These are phyloP conservation scores for Malus hybrid DNA, from an alignment of 331 rosid genomes.

Conservation along the genomic window DNA sequence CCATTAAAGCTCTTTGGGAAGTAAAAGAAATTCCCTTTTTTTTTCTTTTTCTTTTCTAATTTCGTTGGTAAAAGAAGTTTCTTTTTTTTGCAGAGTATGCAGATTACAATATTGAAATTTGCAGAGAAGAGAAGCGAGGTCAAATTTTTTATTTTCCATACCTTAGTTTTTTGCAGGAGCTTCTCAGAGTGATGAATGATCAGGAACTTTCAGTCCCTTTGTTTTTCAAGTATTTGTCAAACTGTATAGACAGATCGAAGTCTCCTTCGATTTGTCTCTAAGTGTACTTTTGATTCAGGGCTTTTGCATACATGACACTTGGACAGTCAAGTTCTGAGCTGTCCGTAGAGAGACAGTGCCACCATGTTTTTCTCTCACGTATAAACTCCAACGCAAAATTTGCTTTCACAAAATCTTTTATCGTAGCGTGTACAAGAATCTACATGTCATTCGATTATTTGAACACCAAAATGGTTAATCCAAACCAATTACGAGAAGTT, in stretches of 20 bases:
- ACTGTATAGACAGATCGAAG: neutral
- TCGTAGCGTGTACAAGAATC: no score
- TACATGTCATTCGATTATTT: no score
- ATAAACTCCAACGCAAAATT: neutral
- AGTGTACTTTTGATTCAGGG: neutral
- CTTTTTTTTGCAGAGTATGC: neutral
- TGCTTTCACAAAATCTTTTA: neutral
- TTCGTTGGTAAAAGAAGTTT: neutral
- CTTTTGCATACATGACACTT: slow-evolving; percentile 8
- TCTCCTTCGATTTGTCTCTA: slow-evolving; percentile 3
- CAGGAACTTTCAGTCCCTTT: neutral
- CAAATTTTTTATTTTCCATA: neutral
- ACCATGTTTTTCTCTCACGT: neutral
- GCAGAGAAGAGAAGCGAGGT: neutral
- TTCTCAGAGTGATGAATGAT: neutral
- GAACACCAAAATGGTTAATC: no score
- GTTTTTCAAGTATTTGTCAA: neutral
- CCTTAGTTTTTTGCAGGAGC: neutral
- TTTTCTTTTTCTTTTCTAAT: neutral
- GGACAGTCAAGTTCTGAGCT: neutral
- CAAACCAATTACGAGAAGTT: no score
- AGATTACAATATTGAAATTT: neutral
- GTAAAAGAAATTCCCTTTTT: neutral
- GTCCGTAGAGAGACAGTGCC: neutral
- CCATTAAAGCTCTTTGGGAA: neutral